Percentiles rank a stretch among this genome's conserved stretches.
Conservation (phyloP, 73 alveolate species). For the Tetrahymena thermophila region DNA sequence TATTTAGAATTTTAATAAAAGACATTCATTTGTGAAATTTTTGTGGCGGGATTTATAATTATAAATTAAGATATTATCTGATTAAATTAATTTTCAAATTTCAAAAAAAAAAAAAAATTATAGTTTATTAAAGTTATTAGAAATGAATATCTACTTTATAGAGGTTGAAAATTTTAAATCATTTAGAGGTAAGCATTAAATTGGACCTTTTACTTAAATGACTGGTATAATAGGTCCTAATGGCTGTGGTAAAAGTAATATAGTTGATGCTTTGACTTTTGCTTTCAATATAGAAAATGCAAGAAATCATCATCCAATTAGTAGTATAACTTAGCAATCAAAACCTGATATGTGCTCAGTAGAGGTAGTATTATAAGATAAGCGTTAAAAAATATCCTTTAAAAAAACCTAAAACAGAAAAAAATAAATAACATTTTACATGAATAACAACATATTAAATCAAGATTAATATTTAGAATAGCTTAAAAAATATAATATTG, state of each 20-base stretch:
- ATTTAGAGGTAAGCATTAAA: slow-evolving; percentile 80
- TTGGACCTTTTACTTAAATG: slow-evolving; percentile 88
- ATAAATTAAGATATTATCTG: not conserved
- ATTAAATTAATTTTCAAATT: not conserved
- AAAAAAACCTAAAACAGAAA: not conserved
- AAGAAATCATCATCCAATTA: not conserved
- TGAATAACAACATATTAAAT: not conserved
- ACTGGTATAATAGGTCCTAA: slow-evolving; percentile 96
- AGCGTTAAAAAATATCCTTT: not conserved
- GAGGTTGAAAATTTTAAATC: slow-evolving; percentile 91
- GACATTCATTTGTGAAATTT: not conserved
- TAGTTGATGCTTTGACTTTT: not conserved
- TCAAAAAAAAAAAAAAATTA: not conserved
- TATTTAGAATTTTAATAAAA: not conserved
- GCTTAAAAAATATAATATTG: not conserved
- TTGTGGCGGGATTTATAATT: slow-evolving; percentile 1
- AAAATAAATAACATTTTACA: not conserved
- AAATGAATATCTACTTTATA: slow-evolving; percentile 36
- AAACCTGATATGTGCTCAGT: not conserved
- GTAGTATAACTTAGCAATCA: not conserved
- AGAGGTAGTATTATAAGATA: not conserved
- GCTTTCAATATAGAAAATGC: not conserved
- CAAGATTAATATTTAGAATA: not conserved
- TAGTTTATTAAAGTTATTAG: not conserved
- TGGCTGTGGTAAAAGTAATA: slow-evolving; percentile 81